phyloP scores from a whole-genome alignment of 805 yeast genomes.

The Kodamaea sagamina region DNA sequence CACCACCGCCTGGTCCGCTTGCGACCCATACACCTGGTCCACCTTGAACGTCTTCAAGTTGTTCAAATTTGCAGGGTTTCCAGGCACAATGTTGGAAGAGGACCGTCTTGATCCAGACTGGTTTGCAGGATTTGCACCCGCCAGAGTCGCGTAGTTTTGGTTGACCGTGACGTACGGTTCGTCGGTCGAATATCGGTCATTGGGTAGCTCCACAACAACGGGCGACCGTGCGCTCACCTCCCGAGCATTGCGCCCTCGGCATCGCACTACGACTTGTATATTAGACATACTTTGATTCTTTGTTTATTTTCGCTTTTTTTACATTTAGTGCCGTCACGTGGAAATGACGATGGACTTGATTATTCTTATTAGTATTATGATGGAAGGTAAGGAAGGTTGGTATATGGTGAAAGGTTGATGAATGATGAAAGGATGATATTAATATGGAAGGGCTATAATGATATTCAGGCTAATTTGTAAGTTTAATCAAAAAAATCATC shows the following conservation, averaged over 20 bases:
- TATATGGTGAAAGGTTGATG: too few relatives aligned
- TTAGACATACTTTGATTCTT: constrained; percentile 30
- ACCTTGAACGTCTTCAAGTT: constrained; percentile 60
- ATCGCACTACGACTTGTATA: constrained; percentile 56
- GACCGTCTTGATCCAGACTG: constrained; percentile 9
- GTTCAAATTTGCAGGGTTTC: constrained; percentile 21
- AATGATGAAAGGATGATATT: too few relatives aligned
- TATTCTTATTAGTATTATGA: too few relatives aligned
- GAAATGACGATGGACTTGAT: neutral
- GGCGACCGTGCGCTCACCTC: constrained; percentile 50
- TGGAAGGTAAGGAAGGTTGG: too few relatives aligned
- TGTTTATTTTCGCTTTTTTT: constrained; percentile 3
- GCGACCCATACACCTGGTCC: constrained; percentile 82
- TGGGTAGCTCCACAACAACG: constrained; percentile 49
- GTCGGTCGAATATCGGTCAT: constrained; percentile 23
- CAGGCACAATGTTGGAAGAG: constrained; percentile 15
- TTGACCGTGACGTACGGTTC: constrained; percentile 25
- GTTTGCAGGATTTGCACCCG: constrained; percentile 16
- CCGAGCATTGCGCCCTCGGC: constrained; percentile 50
- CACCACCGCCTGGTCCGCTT: constrained; percentile 67
- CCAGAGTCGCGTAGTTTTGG: constrained; percentile 22
- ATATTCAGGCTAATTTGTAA: neutral
- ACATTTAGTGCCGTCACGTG: neutral
- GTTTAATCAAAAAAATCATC: constrained; percentile 19
- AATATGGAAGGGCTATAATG: neutral